phyloP scores from a whole-genome alignment of 1,139 yeast species.

The Diutina ranongensis region DNA sequence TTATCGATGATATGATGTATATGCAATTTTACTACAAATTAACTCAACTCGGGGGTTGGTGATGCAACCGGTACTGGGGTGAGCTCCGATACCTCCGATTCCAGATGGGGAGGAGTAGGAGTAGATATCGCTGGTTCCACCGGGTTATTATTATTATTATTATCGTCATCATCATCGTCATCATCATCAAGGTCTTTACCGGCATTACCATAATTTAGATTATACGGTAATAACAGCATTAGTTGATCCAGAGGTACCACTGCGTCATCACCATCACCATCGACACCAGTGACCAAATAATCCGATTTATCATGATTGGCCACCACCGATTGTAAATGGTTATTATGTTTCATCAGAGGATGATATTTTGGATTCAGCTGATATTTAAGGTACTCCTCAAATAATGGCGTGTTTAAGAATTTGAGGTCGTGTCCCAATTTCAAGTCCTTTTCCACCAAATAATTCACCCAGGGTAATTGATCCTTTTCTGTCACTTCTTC shows the following conservation, averaged over 20 bases:
- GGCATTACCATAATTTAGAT: constrained; percentile 18
- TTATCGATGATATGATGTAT: no score
- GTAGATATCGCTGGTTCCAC: not conserved
- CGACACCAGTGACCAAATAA: constrained; percentile 17
- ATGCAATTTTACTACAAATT: not conserved
- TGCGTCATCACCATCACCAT: constrained; percentile 12
- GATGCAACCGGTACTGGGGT: constrained; percentile 1
- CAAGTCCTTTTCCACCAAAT: constrained; percentile 32
- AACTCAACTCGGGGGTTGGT: not conserved
- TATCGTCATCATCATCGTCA: not conserved
- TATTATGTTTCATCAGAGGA: constrained; percentile 16
- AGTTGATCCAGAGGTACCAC: constrained; percentile 16
- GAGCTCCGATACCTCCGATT: constrained; percentile 3
- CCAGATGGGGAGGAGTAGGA: not conserved
- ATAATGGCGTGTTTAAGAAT: constrained; percentile 23
- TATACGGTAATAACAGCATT: constrained; percentile 19
- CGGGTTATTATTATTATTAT: no score
- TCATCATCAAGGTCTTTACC: constrained; percentile 13
- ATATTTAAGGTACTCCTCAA: constrained; percentile 18
- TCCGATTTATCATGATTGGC: constrained; percentile 19
- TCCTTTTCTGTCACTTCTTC: constrained; percentile 21
- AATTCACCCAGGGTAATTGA: constrained; percentile 28
- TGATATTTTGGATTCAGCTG: constrained; percentile 22
- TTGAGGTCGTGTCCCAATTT: constrained; percentile 32
- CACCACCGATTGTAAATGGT: constrained; percentile 16